Evolutionary conservation across 352 stramenopile species (phyloP).

Genomic region (Aphanomyces cochlioides): DNA sequence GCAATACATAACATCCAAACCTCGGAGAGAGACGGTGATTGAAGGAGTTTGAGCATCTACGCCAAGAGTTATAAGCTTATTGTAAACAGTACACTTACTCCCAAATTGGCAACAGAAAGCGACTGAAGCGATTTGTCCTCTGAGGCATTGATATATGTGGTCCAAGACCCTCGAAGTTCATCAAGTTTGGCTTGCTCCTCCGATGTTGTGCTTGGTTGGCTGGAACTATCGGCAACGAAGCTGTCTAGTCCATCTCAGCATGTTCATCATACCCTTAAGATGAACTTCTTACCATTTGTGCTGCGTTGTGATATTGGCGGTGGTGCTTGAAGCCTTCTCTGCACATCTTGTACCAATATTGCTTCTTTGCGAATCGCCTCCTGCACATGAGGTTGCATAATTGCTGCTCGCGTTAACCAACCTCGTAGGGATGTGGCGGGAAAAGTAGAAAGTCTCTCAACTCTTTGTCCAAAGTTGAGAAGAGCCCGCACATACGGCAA

Average conservation of each 20-base stretch:
- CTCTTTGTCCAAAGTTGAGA: conserved; percentile 1
- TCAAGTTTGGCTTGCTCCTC: neutral
- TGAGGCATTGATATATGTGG: no score
- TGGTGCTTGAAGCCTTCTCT: no score
- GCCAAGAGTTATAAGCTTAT: no score
- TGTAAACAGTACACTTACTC: no score
- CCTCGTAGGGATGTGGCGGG: conserved; percentile 15
- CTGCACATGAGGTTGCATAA: neutral
- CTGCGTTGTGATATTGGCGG: no score
- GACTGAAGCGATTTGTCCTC: no score
- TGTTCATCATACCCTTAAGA: no score
- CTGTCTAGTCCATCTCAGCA: no score
- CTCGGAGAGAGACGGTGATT: neutral
- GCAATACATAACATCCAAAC: neutral
- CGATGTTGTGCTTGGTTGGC: neutral
- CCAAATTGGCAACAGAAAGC: no score
- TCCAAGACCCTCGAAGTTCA: conserved; percentile 7
- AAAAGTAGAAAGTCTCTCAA: conserved; percentile 10
- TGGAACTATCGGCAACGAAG: no score
- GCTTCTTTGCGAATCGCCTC: conserved; percentile 9
- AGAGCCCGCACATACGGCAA: conserved; percentile 12
- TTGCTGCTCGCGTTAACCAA: neutral
- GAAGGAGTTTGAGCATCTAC: neutral
- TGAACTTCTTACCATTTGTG: no score
- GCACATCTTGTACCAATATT: neutral